Evolutionary conservation across 75 land plant genomes (phyloP).

Genomic region (Picea sitchensis): DNA sequence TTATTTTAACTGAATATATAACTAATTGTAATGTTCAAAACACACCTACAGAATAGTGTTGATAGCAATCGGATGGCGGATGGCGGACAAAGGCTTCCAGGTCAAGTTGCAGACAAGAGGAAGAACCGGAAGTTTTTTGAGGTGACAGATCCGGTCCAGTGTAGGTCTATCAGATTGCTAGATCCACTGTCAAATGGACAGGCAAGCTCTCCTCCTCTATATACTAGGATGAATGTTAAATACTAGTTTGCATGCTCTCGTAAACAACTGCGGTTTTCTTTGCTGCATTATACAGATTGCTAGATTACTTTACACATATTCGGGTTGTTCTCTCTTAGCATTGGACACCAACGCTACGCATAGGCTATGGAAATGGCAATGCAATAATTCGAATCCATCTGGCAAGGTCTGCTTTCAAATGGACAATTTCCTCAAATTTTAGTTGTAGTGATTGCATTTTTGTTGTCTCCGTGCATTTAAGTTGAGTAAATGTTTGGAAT

Average conservation of each 20-base stretch:
- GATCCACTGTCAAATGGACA: neutral
- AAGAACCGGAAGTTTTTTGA: neutral
- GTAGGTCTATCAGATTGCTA: neutral
- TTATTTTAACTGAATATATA: neutral
- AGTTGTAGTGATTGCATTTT: neutral
- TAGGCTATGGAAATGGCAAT: neutral
- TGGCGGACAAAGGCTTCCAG: neutral
- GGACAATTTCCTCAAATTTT: neutral
- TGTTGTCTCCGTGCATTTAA: neutral
- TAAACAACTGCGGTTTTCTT: neutral
- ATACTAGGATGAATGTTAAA: neutral
- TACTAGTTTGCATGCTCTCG: neutral
- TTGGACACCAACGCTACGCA: neutral
- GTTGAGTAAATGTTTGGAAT: neutral
- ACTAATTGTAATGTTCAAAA: neutral
- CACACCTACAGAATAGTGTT: neutral
- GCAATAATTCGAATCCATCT: neutral
- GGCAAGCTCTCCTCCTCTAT: neutral
- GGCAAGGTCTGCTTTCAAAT: neutral
- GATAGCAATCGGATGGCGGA: neutral
- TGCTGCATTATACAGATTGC: constrained; percentile 5
- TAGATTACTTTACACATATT: neutral
- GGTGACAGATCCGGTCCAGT: neutral
- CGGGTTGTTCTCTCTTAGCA: neutral
- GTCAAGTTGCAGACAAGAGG: neutral